Base-by-base conservation (phyloP, 495 filamentous ascomycete genomes). In the Tricharina praecox region DNA sequence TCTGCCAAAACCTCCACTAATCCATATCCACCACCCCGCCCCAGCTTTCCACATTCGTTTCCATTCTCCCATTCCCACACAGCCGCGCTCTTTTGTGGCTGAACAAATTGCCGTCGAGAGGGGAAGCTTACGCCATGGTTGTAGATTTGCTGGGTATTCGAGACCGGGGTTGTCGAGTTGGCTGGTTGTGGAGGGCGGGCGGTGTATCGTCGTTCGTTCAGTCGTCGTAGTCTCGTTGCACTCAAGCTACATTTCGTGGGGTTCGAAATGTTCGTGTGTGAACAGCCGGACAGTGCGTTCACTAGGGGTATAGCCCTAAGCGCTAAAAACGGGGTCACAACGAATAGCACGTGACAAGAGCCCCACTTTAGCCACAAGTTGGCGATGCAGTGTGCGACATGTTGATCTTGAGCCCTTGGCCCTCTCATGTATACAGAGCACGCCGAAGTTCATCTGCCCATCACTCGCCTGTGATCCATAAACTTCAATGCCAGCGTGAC, bases 61-160 rank as follows among this genome's bases (percentile, higher is more conserved):
- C 16, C 18, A 37, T 16, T 11, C 5, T 19, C 26, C 26, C 23
- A 23, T 20, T 13, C 41, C 41, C 18, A 19, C 1, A 9, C 25
- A 19, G 21, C 16, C 11, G 7, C 7, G 10, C 21, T 24, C 9
- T 10, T 25, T 37, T 18, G 19, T 26, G 21, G 20, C 23, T 23
- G 20, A 43, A 43, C 46, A 23, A 50, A 50, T 45, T 50, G 30
- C 26, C 53, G 30, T 24, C 23, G 37, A 18, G 21, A 45, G 39
- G 48, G 46, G 30, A 33, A 39, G 55, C 56, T 58, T 49, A 59
- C 56, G 56, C 56, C 56, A 59, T 59, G 44, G 16, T 51, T 58
- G 24, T 48, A 38, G 44, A 48, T 43, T 24, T 43, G 40, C 18
- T 43, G 40, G 20, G 24, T 19, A 18, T 43, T 23, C 21, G 40